phyloP scores from a whole-genome alignment of 306 rosid species.

The Vigna nakashimae region DNA sequence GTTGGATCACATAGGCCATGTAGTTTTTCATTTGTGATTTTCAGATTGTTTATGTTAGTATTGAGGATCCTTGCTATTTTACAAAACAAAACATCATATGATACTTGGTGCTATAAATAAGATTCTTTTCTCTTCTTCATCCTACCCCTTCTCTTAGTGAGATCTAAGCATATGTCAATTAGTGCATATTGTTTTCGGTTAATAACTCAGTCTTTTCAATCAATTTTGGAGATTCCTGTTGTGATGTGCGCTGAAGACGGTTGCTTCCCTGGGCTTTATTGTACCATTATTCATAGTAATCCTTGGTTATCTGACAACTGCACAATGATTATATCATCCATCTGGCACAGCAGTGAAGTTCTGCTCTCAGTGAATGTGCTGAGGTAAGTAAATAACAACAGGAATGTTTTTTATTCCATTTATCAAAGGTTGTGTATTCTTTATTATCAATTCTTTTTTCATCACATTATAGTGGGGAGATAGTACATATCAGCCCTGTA shows the following conservation, averaged over 20 bases:
- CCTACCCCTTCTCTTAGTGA: background rate
- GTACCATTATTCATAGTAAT: slow-evolving; percentile 52
- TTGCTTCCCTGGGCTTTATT: slow-evolving; percentile 86
- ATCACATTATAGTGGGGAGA: slow-evolving; percentile 60
- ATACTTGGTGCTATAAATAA: background rate
- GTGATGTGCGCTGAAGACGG: slow-evolving; percentile 74
- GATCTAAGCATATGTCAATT: background rate
- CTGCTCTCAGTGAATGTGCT: slow-evolving; percentile 77
- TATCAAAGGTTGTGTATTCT: background rate
- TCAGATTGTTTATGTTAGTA: background rate
- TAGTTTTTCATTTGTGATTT: slow-evolving; percentile 7
- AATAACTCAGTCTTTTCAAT: slow-evolving; percentile 25
- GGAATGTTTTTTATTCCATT: slow-evolving; percentile 19
- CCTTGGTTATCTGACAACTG: slow-evolving; percentile 88
- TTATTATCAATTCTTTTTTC: slow-evolving; percentile 15
- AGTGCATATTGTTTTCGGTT: slow-evolving; percentile 4
- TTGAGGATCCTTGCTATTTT: background rate
- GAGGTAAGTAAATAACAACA: slow-evolving; percentile 55
- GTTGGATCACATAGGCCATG: background rate
- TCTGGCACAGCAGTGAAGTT: slow-evolving; percentile 77
- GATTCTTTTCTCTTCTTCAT: background rate
- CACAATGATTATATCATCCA: slow-evolving; percentile 73
- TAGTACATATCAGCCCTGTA: slow-evolving; percentile 60
- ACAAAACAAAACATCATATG: background rate
- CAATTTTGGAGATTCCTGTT: slow-evolving; percentile 71